These are phyloP conservation scores for Eutypa lata DNA, from an alignment of 2,329 filamentous ascomycete species.

Conservation along the genomic window DNA sequence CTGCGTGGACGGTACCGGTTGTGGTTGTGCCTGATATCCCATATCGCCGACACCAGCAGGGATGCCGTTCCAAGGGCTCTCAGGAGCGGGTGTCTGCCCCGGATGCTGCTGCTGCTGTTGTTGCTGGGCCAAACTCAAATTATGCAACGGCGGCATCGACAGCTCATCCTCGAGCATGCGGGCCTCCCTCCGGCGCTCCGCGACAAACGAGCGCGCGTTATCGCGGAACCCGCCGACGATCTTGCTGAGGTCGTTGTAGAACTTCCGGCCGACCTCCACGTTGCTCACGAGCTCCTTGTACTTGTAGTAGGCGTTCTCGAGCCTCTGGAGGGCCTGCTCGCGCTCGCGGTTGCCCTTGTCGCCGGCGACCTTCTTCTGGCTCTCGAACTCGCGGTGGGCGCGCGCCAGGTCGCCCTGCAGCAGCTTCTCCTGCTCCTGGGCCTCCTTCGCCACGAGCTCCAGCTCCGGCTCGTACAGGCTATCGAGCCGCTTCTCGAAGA, in stretches of 20 bases:
- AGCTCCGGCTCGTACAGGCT: conserved; percentile 75
- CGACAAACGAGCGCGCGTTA: conserved; percentile 70
- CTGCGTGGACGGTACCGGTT: conserved; percentile 35
- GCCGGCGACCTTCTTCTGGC: conserved; percentile 58
- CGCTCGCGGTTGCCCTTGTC: conserved; percentile 67
- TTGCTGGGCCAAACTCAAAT: conserved; percentile 20
- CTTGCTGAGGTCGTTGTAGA: conserved; percentile 92
- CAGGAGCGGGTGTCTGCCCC: no score
- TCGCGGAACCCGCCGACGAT: conserved; percentile 83
- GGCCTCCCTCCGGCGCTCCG: conserved; percentile 77
- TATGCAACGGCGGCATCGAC: conserved; percentile 27
- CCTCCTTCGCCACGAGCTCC: conserved; percentile 67
- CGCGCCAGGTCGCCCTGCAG: conserved; percentile 62
- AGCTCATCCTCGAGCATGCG: conserved; percentile 52
- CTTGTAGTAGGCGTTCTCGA: conserved; percentile 90
- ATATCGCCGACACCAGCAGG: not conserved
- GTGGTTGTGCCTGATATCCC: conserved; percentile 17
- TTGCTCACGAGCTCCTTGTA: conserved; percentile 96
- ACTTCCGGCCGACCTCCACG: conserved; percentile 85
- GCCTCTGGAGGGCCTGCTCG: conserved; percentile 78
- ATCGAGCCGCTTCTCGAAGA: conserved; percentile 80
- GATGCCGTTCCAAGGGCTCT: no score
- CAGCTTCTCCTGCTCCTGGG: conserved; percentile 71
- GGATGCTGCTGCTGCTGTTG: conserved; percentile 1
- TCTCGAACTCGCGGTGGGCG: conserved; percentile 75